phyloP scores from a whole-genome alignment of 371 early-diverging fungal genomes.

The Cladochytrium tenue region DNA sequence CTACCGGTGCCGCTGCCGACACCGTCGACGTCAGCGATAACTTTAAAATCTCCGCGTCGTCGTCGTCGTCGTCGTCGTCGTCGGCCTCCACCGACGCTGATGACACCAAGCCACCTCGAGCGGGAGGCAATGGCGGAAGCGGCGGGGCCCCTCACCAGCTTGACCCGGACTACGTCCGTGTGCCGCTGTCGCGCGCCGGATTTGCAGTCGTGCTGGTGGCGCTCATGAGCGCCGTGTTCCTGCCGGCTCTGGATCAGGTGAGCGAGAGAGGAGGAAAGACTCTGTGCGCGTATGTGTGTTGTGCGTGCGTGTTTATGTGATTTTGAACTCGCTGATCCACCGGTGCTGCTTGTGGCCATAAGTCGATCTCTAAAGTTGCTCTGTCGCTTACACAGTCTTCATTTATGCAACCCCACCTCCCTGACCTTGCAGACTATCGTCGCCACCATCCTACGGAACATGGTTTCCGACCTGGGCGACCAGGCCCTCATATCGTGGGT shows the following conservation, averaged over 20 bases:
- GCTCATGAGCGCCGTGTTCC: conserved; percentile 1
- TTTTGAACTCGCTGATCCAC: too few species aligned
- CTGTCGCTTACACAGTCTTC: too few species aligned
- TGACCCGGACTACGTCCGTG: neutral
- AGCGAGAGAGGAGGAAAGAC: too few species aligned
- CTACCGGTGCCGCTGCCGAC: neutral
- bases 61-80: neutral
- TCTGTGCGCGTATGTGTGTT: too few species aligned
- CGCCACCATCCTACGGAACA: conserved; percentile 44
- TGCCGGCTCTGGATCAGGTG: conserved; percentile 1
- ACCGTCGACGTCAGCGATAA: neutral
- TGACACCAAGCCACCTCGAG: neutral
- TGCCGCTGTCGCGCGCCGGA: neutral
- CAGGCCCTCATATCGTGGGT: conserved; percentile 61
- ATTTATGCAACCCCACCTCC: too few species aligned
- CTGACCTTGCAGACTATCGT: conserved; percentile 60
- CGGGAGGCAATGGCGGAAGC: neutral
- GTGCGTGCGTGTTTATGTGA: too few species aligned
- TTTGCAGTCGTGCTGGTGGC: neutral
- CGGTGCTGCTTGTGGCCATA: too few species aligned
- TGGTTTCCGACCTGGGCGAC: conserved; percentile 13
- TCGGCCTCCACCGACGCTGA: neutral
- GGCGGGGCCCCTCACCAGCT: neutral
- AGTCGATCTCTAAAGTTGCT: too few species aligned
- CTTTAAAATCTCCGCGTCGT: neutral